A percentile compares a stretch with the other conserved stretches of the same genome.
Evolutionary conservation across 306 rosid species (phyloP).

Genomic region (Canavalia gladiata): DNA sequence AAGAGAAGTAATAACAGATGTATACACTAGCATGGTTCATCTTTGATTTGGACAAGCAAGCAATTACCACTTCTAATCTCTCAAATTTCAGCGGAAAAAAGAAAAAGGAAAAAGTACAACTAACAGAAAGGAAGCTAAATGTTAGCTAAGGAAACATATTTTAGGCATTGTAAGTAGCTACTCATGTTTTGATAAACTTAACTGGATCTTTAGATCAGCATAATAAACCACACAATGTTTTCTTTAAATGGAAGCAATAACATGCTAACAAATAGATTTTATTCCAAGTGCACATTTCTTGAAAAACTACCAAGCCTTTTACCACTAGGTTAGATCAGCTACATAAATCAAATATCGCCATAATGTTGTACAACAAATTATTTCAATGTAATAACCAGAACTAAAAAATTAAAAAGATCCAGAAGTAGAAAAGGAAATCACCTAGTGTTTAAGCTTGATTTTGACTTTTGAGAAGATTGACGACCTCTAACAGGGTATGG

Average conservation of each 20-base stretch:
- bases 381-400: not conserved
- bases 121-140: not conserved
- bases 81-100: slow-evolving; percentile 9
- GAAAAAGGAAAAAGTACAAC: not conserved
- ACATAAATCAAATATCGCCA: not conserved
- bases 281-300: not conserved
- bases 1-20: not conserved
- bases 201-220: not conserved
- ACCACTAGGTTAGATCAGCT: not conserved
- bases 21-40: not conserved
- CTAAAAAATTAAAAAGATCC: not conserved
- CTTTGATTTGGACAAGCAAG: not conserved
- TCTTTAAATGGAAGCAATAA: not conserved
- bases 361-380: not conserved
- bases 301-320: not conserved
- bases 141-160: slow-evolving; percentile 7
- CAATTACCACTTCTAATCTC: not conserved
- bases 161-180: slow-evolving; percentile 10
- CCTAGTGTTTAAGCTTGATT: not conserved
- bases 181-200: slow-evolving; percentile 1
- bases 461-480: not conserved
- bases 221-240: not conserved
- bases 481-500: not conserved
- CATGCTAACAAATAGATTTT: not conserved
- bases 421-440: not conserved